phyloP scores from a whole-genome alignment of 2,329 filamentous ascomycete species.

The Hymenoscyphus occultus region DNA sequence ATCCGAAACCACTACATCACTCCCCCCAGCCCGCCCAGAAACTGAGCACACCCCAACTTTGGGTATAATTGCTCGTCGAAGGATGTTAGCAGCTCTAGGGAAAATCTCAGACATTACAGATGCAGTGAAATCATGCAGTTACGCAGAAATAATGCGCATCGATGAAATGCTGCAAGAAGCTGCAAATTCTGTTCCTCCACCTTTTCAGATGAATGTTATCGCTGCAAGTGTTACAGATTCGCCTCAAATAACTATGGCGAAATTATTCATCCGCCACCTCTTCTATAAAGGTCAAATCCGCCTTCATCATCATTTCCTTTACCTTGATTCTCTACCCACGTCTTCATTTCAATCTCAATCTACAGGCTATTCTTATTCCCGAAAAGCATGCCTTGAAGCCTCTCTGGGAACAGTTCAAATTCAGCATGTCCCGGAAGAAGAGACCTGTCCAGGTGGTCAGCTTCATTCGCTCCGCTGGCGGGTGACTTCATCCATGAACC shows the following conservation, averaged over 20 bases:
- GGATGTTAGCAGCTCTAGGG: neutral
- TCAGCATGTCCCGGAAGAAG: neutral
- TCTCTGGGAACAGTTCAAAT: neutral
- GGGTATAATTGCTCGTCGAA: constrained; percentile 32
- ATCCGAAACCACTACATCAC: constrained; percentile 47
- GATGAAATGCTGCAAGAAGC: too few species aligned
- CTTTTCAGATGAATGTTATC: too few species aligned
- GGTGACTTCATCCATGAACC: neutral
- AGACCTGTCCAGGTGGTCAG: neutral
- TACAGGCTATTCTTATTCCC: neutral
- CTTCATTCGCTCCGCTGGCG: neutral
- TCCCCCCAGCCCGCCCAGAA: constrained; percentile 54
- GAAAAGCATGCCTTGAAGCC: neutral
- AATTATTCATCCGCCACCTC: too few species aligned
- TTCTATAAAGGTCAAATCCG: neutral
- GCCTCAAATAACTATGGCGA: too few species aligned
- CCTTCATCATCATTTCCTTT: neutral
- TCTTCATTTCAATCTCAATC: neutral
- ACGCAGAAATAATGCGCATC: too few species aligned
- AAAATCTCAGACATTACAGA: neutral
- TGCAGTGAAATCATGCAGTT: neutral
- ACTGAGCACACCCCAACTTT: constrained; percentile 56
- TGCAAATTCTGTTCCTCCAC: too few species aligned
- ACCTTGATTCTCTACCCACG: neutral
- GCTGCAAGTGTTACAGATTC: too few species aligned